Percentiles rank a stretch among this genome's conserved stretches.
These are phyloP conservation scores for Coprinopsis sp. DNA, from an alignment of 768 basidiomycete species.

Conservation along the genomic window DNA sequence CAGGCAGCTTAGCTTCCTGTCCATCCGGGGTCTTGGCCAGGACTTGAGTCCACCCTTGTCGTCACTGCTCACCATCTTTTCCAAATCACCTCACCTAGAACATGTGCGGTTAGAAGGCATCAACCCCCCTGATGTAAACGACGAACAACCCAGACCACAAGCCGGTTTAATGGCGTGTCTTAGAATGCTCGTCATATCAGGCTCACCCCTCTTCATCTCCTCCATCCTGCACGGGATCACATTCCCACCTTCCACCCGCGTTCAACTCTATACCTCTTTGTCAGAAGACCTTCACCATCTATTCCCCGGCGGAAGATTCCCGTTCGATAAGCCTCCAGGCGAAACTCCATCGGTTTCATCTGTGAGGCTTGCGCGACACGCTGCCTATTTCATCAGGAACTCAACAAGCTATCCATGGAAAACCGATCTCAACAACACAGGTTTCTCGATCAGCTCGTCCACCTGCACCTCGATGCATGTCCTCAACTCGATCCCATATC, in stretches of 20 bases:
- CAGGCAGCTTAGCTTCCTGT: conserved; percentile 27
- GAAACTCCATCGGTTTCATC: not conserved
- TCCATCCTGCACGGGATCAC: conserved; percentile 21
- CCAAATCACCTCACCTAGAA: conserved; percentile 29
- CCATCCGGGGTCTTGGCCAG: conserved; percentile 27
- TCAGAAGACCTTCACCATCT: conserved; percentile 22
- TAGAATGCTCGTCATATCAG: conserved; percentile 26
- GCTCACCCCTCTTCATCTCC: conserved; percentile 21
- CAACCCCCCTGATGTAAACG: not conserved
- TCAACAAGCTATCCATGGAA: conserved; percentile 15
- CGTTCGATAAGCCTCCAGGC: conserved; percentile 3
- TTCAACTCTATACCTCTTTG: conserved; percentile 25
- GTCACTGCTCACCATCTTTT: conserved; percentile 30
- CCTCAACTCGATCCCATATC: conserved; percentile 15
- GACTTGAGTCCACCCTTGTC: conserved; percentile 28
- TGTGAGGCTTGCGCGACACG: conserved; percentile 21
- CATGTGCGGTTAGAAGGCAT: conserved; percentile 28
- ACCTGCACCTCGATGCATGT: conserved; percentile 11
- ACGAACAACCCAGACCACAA: not conserved
- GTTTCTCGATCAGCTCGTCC: conserved; percentile 23
- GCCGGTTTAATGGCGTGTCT: conserved; percentile 22
- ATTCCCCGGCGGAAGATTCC: conserved; percentile 23
- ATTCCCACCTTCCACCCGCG: conserved; percentile 20
- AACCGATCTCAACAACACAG: conserved; percentile 12
- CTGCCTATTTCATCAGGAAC: conserved; percentile 17